Evolutionary conservation across 2,329 filamentous ascomycete genomes (phyloP).

Genomic region (Stagonosporopsis cucurbitacearum): DNA sequence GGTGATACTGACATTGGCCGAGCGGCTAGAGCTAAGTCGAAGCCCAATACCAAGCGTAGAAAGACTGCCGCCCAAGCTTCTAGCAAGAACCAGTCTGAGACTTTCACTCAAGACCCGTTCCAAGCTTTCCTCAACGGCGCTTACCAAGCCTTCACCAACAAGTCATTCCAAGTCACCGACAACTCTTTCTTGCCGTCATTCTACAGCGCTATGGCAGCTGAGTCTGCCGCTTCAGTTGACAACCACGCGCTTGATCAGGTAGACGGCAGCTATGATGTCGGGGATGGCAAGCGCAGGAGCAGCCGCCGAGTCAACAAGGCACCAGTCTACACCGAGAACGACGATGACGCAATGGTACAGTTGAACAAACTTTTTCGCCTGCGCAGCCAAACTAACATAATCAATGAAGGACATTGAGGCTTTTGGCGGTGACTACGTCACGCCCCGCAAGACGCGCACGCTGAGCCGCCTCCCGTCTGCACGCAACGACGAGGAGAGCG

Average conservation of each 20-base stretch:
- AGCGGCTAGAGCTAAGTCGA: not conserved
- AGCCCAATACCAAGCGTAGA: not conserved
- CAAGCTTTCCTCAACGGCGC: too few relatives aligned
- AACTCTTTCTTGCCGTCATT: not conserved
- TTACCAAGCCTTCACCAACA: too few relatives aligned
- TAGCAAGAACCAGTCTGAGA: too few relatives aligned
- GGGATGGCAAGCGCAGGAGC: slow-evolving; percentile 7
- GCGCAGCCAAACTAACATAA: not conserved
- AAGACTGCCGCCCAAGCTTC: not conserved
- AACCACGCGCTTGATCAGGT: not conserved
- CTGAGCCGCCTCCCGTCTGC: not conserved
- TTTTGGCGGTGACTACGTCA: slow-evolving; percentile 2
- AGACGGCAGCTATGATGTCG: not conserved
- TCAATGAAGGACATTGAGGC: slow-evolving; percentile 16
- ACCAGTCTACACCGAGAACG: slow-evolving; percentile 7
- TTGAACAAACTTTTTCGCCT: too few relatives aligned
- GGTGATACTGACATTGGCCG: not conserved
- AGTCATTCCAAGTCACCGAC: too few relatives aligned
- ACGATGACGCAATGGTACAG: slow-evolving; percentile 18
- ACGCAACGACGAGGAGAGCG: slow-evolving; percentile 22
- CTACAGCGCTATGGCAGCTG: not conserved
- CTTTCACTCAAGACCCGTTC: too few relatives aligned
- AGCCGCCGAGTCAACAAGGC: slow-evolving; percentile 4
- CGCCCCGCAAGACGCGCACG: slow-evolving; percentile 23
- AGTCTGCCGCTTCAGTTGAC: not conserved